Evolutionary conservation across 768 basidiomycete species (phyloP), one percentile per base, ranked within the genome.

Genomic region (Boletus rufocinnamomeus): DNA sequence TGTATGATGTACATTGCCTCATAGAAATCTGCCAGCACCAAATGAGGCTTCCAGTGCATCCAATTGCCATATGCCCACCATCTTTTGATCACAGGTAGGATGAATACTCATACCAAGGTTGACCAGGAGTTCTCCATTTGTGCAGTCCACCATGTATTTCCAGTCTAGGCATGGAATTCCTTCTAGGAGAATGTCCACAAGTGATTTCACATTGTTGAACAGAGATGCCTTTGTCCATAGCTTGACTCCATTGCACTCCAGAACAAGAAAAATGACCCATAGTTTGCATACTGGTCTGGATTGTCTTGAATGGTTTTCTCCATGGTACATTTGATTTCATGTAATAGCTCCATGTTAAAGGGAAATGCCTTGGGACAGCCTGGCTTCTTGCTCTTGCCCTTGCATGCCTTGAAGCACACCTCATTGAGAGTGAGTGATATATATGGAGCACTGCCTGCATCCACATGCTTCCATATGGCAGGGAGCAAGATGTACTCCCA

Each of bases 211-310:
- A n/a, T n/a, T n/a, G n/a, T n/a, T n/a, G n/a, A n/a, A n/a, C n/a
- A n/a, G n/a, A n/a, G n/a, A 38, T 38, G 37, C 6, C 37, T 38
- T 38, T 38, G 37, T 9, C 37, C 37, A 38, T 7, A 38, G 37
- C 37, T 38, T 38, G 17, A 38, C 17, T 38, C 17, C 16, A 25
- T 61, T 66, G 37, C 44, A 51, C 1, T 64, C 63, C 0, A 64
- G 40, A 0, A 63, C 46, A 40, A 64, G 43, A 59, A 64, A n/a
- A 63, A 66, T 0, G 59, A 65, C 0, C 57, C 65, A 54, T 50
- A 66, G 19, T 53, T 51, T 9, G 46, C 17, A 38, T 58, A 51
- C 0, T 17, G 19, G 0, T 45, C 23, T 0, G 27, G 50, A 16
- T 57, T 25, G 1, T 32, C 17, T 6, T 2, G 14, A 2, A 66